These are phyloP conservation scores for Phytophthora citricola DNA, from an alignment of 352 stramenopile genomes.

Conservation along the genomic window DNA sequence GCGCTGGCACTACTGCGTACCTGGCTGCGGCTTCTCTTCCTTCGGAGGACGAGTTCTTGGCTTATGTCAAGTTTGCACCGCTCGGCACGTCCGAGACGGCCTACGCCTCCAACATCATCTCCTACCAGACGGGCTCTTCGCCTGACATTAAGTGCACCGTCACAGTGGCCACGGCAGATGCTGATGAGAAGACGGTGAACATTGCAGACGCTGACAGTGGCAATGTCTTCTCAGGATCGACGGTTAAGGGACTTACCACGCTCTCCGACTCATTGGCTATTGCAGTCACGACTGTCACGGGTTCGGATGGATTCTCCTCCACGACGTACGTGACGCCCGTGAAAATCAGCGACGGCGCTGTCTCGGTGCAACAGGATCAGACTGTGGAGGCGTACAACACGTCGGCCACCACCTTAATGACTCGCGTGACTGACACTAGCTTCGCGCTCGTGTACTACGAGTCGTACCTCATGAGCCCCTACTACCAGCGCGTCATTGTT, in stretches of 20 bases:
- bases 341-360: conserved; percentile 50
- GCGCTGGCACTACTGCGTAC: conserved; percentile 78
- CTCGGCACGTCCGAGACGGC: conserved; percentile 49
- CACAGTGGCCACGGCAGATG: conserved; percentile 55
- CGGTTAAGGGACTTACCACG: conserved; percentile 69
- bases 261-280: conserved; percentile 66
- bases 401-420: conserved; percentile 74
- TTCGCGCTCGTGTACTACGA: conserved; percentile 80
- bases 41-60: conserved; percentile 51
- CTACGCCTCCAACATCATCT: conserved; percentile 64
- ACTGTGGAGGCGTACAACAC: conserved; percentile 61
- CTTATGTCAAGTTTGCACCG: conserved; percentile 67
- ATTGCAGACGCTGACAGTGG: conserved; percentile 42
- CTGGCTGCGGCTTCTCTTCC: conserved; percentile 57
- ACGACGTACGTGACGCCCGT: conserved; percentile 56
- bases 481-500: conserved; percentile 70
- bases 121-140: conserved; percentile 60
- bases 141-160: conserved; percentile 53
- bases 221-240: conserved; percentile 61
- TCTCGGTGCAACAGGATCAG: conserved; percentile 51
- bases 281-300: conserved; percentile 58
- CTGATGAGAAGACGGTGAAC: conserved; percentile 54
- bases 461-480: conserved; percentile 53
- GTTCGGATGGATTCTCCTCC: conserved; percentile 44
- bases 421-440: conserved; percentile 62